phyloP scores from a whole-genome alignment of 768 basidiomycete genomes.

The Ramaria rubella region DNA sequence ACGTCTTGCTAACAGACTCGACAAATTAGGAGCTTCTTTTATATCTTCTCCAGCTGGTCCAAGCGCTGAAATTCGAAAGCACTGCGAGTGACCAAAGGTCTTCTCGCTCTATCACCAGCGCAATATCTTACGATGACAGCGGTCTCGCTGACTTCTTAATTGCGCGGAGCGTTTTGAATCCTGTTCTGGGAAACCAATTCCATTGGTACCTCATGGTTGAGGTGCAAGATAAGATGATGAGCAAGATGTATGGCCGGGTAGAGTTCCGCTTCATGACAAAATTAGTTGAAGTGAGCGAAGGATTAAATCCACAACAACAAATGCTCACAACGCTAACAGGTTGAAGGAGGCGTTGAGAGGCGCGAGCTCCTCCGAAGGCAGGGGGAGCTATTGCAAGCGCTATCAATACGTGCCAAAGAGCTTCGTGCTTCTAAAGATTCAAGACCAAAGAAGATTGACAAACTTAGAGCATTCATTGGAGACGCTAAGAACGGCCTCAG shows the following conservation, averaged over 20 bases:
- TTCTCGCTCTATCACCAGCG: constrained; percentile 63
- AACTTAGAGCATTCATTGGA: constrained; percentile 74
- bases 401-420: constrained; percentile 82
- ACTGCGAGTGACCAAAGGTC: constrained; percentile 70
- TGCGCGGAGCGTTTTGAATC: constrained; percentile 72
- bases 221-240: constrained; percentile 78
- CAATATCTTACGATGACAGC: constrained; percentile 83
- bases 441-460: constrained; percentile 96
- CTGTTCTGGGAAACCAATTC: constrained; percentile 80
- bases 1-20: not conserved
- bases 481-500: constrained; percentile 84
- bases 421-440: constrained; percentile 87
- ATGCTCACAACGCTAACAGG: not conserved
- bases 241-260: constrained; percentile 90
- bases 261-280: constrained; percentile 87
- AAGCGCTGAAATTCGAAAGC: constrained; percentile 95
- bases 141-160: constrained; percentile 93
- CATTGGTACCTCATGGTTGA: constrained; percentile 99
- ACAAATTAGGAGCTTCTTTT: constrained; percentile 74
- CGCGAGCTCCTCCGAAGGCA: constrained; percentile 88
- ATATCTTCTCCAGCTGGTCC: constrained; percentile 93
- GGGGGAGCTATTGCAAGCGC: constrained; percentile 78
- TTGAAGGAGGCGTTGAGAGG: constrained; percentile 69
- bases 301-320: too few relatives aligned
- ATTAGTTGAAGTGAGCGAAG: constrained; percentile 65